Percentiles rank a stretch among this genome's conserved stretches.
These are phyloP conservation scores for Chloris gayana DNA, from an alignment of 176 grass and related monocot species.

Conservation along the genomic window DNA sequence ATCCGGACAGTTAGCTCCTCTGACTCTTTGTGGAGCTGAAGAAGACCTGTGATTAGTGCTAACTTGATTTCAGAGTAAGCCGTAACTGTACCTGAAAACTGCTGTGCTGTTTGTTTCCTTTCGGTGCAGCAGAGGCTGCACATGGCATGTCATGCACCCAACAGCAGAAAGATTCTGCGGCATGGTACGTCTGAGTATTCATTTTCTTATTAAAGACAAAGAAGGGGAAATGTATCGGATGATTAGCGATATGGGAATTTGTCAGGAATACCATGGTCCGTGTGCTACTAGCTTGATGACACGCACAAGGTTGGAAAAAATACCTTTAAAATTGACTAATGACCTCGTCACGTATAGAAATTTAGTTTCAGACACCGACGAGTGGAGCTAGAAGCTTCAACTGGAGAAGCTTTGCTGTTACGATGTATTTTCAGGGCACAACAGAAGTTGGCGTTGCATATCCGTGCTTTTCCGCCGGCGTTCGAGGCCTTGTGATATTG, in stretches of 20 bases:
- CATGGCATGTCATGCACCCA: slow-evolving; percentile 46
- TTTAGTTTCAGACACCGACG: not conserved
- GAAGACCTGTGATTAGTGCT: slow-evolving; percentile 13
- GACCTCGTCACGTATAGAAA: no score
- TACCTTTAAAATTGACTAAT: no score
- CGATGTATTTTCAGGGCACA: no score
- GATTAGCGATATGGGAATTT: not conserved
- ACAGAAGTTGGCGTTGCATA: not conserved
- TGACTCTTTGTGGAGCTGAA: not conserved
- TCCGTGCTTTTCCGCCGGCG: not conserved
- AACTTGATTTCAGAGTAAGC: not conserved
- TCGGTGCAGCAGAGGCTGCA: slow-evolving; percentile 20
- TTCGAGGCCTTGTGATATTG: not conserved
- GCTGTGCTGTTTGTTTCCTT: slow-evolving; percentile 11
- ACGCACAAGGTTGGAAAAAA: not conserved
- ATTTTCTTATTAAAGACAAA: not conserved
- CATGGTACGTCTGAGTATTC: not conserved
- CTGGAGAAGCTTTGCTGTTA: no score
- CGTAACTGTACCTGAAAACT: slow-evolving; percentile 30
- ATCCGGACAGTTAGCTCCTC: not conserved
- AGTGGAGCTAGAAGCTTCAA: no score
- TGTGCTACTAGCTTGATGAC: no score
- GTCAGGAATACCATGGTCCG: no score
- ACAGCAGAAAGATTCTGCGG: slow-evolving; percentile 15
- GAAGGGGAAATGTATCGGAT: not conserved